phyloP scores from a whole-genome alignment of 2,329 filamentous ascomycete species.

The Aspergillus tamarii region DNA sequence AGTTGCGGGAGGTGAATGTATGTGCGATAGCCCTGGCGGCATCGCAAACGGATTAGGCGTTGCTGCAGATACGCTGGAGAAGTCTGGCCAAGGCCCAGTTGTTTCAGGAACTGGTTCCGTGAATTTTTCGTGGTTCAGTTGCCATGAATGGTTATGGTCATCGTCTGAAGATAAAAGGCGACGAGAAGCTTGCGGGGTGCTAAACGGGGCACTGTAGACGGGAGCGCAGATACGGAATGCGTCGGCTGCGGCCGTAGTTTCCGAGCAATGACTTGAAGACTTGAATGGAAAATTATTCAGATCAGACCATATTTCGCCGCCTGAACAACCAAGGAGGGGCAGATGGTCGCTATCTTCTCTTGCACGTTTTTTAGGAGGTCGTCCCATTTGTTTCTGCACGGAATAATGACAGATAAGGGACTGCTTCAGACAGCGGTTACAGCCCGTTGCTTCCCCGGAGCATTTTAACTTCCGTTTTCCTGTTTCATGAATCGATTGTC shows the following conservation, averaged over 20 bases:
- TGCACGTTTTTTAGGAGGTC: conserved; percentile 47
- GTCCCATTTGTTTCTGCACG: conserved; percentile 52
- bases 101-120: conserved; percentile 32
- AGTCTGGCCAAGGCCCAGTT: conserved; percentile 46
- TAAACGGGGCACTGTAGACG: conserved; percentile 25
- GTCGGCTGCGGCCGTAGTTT: conserved; percentile 25
- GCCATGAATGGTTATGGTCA: conserved; percentile 30
- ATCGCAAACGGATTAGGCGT: conserved; percentile 31
- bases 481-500: conserved; percentile 24
- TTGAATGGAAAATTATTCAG: conserved; percentile 24
- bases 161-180: conserved; percentile 28
- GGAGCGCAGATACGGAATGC: conserved; percentile 34
- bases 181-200: conserved; percentile 18
- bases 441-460: conserved; percentile 49
- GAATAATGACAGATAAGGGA: conserved; percentile 49
- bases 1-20: conserved; percentile 26
- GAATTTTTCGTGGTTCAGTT: conserved; percentile 25
- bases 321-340: conserved; percentile 17
- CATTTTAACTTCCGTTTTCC: conserved; percentile 54
- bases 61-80: conserved; percentile 40
- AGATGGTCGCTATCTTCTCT: conserved; percentile 35
- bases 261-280: conserved; percentile 19
- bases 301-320: conserved; percentile 27
- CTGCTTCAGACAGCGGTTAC: conserved; percentile 47
- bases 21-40: conserved; percentile 25